A percentile compares a stretch with the other conserved stretches of the same genome.
Evolutionary conservation across 306 rosid species (phyloP).

Genomic region (Prunus davidiana): DNA sequence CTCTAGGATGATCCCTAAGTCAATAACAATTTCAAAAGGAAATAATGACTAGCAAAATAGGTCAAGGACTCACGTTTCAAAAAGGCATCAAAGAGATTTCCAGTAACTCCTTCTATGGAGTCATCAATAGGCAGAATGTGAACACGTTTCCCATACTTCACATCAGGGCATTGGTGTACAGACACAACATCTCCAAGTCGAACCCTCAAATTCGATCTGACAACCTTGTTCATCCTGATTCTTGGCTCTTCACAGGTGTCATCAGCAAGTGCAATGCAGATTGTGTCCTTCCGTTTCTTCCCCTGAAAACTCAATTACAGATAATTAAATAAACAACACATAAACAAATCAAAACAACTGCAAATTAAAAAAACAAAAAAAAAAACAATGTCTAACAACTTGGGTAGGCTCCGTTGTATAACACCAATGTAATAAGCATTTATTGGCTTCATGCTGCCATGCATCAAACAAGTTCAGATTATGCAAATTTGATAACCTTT

Average conservation of each 20-base stretch:
- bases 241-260: slow-evolving; percentile 47
- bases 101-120: slow-evolving; percentile 51
- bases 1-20: background rate
- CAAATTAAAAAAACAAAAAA: background rate
- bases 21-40: background rate
- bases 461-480: background rate
- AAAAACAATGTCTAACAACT: background rate
- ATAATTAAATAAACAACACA: background rate
- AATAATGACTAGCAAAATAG: background rate
- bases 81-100: slow-evolving; percentile 51
- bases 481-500: background rate
- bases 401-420: background rate
- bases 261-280: slow-evolving; percentile 54
- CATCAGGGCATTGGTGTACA: slow-evolving; percentile 55
- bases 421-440: background rate
- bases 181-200: slow-evolving; percentile 60
- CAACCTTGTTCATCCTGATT: slow-evolving; percentile 55
- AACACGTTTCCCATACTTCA: slow-evolving; percentile 49
- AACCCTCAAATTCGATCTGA: slow-evolving; percentile 53
- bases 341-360: background rate
- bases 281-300: slow-evolving; percentile 50
- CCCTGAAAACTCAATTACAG: slow-evolving; percentile 34
- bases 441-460: background rate
- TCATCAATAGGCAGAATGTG: slow-evolving; percentile 54
- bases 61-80: slow-evolving; percentile 47